A percentile compares a stretch with the other conserved stretches of the same genome.
These are phyloP conservation scores for Xanthoconium separans DNA, from an alignment of 1,284 basidiomycete genomes.

Conservation along the genomic window DNA sequence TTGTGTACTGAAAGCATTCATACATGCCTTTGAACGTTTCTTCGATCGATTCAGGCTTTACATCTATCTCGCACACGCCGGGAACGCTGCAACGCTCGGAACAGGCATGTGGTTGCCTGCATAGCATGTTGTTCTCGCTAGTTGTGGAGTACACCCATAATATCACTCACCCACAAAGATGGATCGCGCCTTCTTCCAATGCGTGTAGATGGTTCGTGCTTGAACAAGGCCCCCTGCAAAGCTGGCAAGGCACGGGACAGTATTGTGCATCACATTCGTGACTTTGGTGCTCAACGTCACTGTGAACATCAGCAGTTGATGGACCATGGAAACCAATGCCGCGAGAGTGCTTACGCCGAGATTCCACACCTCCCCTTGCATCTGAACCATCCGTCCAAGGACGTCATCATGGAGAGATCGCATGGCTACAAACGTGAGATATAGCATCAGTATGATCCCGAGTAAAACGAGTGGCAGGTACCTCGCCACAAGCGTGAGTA, in stretches of 20 bases:
- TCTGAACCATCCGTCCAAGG: conserved; percentile 33
- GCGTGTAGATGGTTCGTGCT: conserved; percentile 51
- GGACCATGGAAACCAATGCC: neutral
- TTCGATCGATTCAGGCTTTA: conserved; percentile 52
- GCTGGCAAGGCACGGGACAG: conserved; percentile 50
- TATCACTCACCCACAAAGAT: conserved; percentile 56
- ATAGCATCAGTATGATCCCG: neutral
- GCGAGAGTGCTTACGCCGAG: conserved; percentile 38
- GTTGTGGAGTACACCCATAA: conserved; percentile 18
- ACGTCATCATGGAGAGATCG: conserved; percentile 33
- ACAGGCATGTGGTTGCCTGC: conserved; percentile 47
- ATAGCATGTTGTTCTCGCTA: neutral
- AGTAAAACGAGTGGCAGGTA: conserved; percentile 20
- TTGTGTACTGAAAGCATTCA: conserved; percentile 47
- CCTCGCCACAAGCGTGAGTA: conserved; percentile 54
- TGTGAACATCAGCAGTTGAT: conserved; percentile 17
- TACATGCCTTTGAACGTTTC: conserved; percentile 50
- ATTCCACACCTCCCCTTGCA: conserved; percentile 45
- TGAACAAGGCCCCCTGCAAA: conserved; percentile 51
- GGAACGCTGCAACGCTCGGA: conserved; percentile 39
- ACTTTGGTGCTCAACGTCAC: conserved; percentile 42
- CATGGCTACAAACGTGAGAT: conserved; percentile 41
- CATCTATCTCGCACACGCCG: conserved; percentile 56
- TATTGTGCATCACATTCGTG: conserved; percentile 49
- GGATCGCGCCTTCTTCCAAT: conserved; percentile 38